A percentile compares a stretch with the other conserved stretches of the same genome.
phyloP scores from a whole-genome alignment of 768 basidiomycete species.

The Trametes villosa region DNA sequence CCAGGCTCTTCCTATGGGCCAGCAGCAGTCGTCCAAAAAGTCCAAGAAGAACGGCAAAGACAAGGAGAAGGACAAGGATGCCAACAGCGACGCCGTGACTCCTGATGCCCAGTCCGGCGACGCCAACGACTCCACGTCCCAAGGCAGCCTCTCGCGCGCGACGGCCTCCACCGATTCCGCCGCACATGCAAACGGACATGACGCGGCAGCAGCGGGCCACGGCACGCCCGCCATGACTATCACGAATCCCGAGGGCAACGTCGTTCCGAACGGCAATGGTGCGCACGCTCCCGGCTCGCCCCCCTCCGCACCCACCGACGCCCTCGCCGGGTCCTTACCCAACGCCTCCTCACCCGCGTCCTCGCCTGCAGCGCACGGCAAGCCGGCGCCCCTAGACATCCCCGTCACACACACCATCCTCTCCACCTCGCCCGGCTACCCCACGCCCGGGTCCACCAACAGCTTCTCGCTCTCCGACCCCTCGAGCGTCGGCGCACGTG shows the following conservation, averaged over 20 bases:
- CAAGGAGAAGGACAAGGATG: constrained; percentile 66
- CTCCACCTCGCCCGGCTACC: constrained; percentile 50
- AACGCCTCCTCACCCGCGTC: constrained; percentile 29
- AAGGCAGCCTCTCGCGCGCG: constrained; percentile 50
- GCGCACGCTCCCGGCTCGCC: constrained; percentile 39
- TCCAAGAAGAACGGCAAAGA: constrained; percentile 72
- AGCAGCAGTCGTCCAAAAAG: constrained; percentile 86
- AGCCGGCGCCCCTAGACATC: constrained; percentile 71
- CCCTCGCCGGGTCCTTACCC: constrained; percentile 40
- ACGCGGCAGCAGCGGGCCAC: constrained; percentile 36
- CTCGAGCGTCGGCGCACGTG: constrained; percentile 45
- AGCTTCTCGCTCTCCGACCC: constrained; percentile 45
- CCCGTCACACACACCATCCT: constrained; percentile 86
- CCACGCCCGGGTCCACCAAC: constrained; percentile 52
- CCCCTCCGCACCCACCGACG: constrained; percentile 40
- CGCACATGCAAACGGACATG: constrained; percentile 46
- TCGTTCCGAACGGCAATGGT: constrained; percentile 46
- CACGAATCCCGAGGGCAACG: constrained; percentile 38
- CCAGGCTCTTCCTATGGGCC: constrained; percentile 68
- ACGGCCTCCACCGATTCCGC: constrained; percentile 40
- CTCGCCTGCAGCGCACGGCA: constrained; percentile 35
- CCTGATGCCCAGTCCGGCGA: constrained; percentile 50
- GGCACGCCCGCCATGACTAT: constrained; percentile 40
- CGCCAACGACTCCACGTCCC: constrained; percentile 40
- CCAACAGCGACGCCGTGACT: constrained; percentile 35